Percentiles rank a stretch among this genome's conserved stretches.
Conservation (phyloP, 352 stramenopile genomes). For the Phytophthora cactorum region DNA sequence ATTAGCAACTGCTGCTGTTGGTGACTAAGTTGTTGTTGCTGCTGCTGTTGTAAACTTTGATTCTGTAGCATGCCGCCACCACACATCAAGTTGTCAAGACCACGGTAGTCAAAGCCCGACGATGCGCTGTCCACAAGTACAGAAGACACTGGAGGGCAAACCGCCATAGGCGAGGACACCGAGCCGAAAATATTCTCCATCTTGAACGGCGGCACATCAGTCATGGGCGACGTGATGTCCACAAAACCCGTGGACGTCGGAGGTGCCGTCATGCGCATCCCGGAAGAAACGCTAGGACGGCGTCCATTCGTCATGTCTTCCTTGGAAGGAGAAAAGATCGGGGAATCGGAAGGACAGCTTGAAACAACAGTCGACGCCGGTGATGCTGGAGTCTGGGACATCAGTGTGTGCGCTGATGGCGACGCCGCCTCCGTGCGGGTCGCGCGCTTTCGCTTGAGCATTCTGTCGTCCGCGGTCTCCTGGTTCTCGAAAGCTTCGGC, state of each 20-base stretch:
- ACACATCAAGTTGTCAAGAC: constrained; percentile 46
- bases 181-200: constrained; percentile 43
- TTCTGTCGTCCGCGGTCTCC: constrained; percentile 41
- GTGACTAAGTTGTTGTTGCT: constrained; percentile 30
- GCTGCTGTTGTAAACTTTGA: constrained; percentile 34
- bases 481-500: constrained; percentile 62
- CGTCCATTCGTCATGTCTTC: constrained; percentile 33
- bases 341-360: constrained; percentile 41
- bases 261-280: constrained; percentile 15
- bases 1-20: constrained; percentile 34
- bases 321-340: constrained; percentile 50
- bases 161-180: constrained; percentile 29
- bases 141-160: constrained; percentile 34
- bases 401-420: constrained; percentile 28
- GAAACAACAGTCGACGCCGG: constrained; percentile 43
- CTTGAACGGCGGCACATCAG: constrained; percentile 42
- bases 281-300: constrained; percentile 16
- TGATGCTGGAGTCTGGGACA: constrained; percentile 36
- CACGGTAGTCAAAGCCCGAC: constrained; percentile 47
- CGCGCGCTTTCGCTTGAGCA: constrained; percentile 66
- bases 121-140: constrained; percentile 41
- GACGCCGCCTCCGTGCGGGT: constrained; percentile 23
- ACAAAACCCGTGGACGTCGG: constrained; percentile 38
- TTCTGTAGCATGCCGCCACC: constrained; percentile 33
- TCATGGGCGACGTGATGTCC: constrained; percentile 37